phyloP scores from a whole-genome alignment of 2,329 filamentous ascomycete species.

The Calonectria leucothoes region DNA sequence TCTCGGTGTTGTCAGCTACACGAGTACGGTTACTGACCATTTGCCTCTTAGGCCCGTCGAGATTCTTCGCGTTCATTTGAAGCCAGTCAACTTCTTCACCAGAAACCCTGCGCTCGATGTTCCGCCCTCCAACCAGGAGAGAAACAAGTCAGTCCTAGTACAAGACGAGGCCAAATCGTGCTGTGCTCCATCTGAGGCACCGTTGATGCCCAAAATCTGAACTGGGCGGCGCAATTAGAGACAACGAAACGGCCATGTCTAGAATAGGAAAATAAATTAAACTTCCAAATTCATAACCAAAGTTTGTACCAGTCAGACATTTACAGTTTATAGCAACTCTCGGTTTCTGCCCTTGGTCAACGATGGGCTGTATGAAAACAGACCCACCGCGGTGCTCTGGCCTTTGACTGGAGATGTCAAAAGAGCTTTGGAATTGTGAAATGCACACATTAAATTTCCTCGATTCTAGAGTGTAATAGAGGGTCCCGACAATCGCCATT shows the following conservation, averaged over 20 bases:
- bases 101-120: slow-evolving; percentile 58
- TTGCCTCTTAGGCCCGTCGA: slow-evolving; percentile 56
- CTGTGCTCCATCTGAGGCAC: neutral
- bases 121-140: slow-evolving; percentile 29
- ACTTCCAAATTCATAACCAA: neutral
- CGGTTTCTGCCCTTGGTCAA: neutral
- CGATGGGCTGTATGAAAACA: neutral
- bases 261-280: neutral
- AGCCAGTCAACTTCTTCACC: slow-evolving; percentile 64
- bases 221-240: no score
- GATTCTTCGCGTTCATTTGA: slow-evolving; percentile 60
- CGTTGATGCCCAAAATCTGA: neutral
- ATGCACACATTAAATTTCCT: neutral
- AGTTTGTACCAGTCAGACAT: neutral
- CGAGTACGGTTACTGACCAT: neutral
- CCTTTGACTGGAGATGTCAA: no score
- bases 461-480: neutral
- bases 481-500: neutral
- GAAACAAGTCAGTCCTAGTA: slow-evolving; percentile 18
- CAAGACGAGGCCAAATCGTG: neutral
- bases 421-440: neutral
- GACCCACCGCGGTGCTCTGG: neutral
- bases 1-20: neutral
- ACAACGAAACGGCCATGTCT: neutral
- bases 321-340: neutral